Evolutionary conservation across 345 rosid genomes (phyloP), one percentile per base, ranked within the genome.

Genomic region (Lepidium africanum): DNA sequence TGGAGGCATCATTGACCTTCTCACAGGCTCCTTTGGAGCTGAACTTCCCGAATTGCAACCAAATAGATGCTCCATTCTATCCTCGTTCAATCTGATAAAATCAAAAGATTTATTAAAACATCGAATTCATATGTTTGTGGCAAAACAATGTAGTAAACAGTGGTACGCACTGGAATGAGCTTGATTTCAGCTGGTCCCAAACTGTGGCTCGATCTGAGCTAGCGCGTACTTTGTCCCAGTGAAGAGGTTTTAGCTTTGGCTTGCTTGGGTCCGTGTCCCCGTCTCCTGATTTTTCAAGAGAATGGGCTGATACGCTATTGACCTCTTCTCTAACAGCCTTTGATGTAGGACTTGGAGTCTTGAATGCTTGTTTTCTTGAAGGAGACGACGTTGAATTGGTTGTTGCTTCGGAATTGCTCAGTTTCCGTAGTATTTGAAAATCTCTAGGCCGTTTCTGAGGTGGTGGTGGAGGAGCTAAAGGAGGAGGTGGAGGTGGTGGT

Each of bases 171-270:
- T 87, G 99, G 79, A 94, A 94, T 23, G 99, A 94, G 78, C 97
- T 88, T 40, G 97, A 88, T 74, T 85, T 88, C 39, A 93, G 84
- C 79, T 90, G 97, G 82, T 93, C 99, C 99, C 99, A 93, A 71
- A 93, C 99, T 9, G 99, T 93, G 74, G 96, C 99, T 77, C 97
- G 79, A 68, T 88, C 96, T 9, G 99, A 93, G 73, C 94, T 86
- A 13, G 99, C 99, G 38, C 92, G 80, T 36, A 94, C 99, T 83
- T 94, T 94, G 84, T 94, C 99, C 98, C 99, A 94, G 53, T 94
- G 99, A 46, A 94, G 81, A 40, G 99, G 89, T 78, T 90, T 94
- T 72, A 94, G 67, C 80, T 84, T 90, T 57, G 97, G 97, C 58
- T 74, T 87, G 13, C 81, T 81, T 71, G 87, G 90, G 40, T 86